Base-by-base conservation (phyloP, 2,329 filamentous ascomycete species). In the Xylogone sp. region DNA sequence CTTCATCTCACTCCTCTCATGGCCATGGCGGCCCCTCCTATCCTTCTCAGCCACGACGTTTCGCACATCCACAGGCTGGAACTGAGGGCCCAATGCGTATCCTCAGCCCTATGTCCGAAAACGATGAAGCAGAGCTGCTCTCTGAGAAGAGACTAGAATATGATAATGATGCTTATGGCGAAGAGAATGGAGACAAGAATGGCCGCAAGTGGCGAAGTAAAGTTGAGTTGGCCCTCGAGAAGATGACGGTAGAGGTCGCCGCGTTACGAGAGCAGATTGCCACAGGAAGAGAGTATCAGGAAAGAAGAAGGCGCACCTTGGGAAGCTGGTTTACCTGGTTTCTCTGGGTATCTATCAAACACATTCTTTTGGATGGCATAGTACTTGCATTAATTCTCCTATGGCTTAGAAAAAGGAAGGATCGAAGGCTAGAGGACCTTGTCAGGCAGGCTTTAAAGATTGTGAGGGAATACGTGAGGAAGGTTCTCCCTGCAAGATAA, bases 191-290 rank as follows among this genome's bases (percentile, higher is more conserved):
- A 43, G 67, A 69, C 8, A 71, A 70, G 62, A 70, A 69, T 34
- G 73, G 71, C 18, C 75, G 74, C 54, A 84, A 82, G 62, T 96
- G 91, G 90, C 85, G 88, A 48, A 84, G 82, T 53, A 85, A 88
- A 60, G 86, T 97, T 55, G 93, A 97, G 71, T 81, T 85, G 43
- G 89, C 90, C 20, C 77, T 97, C 51, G 89, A 93, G 51, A 89
- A 91, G 61, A 84, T 97, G 72, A 96, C 92, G 4, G 88, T 91
- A 16, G 94, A 99, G 70, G 83, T 99, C 27, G 92, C 94, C 1
- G 94, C 94, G 1, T 71, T 97, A 55, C 82, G 94, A 31, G 94
- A 99, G 70, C 92, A 97, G 66, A 87, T 97, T 59, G 87, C 90
- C 49, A 81, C 83, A 0, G 84, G 89, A 0, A 78, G 88, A 12